Evolutionary conservation across 2,329 filamentous ascomycete species (phyloP).

Genomic region (Pestalotiopsis sp.): DNA sequence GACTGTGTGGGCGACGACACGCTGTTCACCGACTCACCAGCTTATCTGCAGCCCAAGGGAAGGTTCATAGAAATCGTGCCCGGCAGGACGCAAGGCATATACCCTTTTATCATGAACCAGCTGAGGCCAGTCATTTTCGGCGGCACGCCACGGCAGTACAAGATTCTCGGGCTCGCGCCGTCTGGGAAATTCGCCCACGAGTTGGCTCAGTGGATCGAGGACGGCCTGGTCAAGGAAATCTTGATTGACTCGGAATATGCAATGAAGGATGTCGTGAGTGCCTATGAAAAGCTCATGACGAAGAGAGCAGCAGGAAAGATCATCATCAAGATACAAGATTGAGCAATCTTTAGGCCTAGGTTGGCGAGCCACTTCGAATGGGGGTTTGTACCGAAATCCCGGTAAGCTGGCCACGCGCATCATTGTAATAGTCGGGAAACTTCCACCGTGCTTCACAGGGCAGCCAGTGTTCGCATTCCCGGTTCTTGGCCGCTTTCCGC

Average conservation of each 20-base stretch:
- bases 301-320: slow-evolving; percentile 35
- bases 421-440: too few relatives aligned
- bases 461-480: too few relatives aligned
- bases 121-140: slow-evolving; percentile 31
- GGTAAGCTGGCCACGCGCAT: background rate
- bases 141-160: slow-evolving; percentile 30
- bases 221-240: slow-evolving; percentile 27
- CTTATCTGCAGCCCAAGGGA: slow-evolving; percentile 11
- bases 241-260: slow-evolving; percentile 32
- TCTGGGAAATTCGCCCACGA: slow-evolving; percentile 26
- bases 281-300: slow-evolving; percentile 32
- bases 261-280: slow-evolving; percentile 31
- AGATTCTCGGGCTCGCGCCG: slow-evolving; percentile 30
- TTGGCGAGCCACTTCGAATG: too few relatives aligned
- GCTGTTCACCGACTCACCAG: slow-evolving; percentile 3
- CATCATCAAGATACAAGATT: slow-evolving; percentile 25
- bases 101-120: slow-evolving; percentile 32
- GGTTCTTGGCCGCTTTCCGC: too few relatives aligned
- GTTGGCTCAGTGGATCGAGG: slow-evolving; percentile 26
- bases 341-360: background rate
- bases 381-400: too few relatives aligned
- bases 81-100: slow-evolving; percentile 28
- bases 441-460: too few relatives aligned
- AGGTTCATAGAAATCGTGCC: slow-evolving; percentile 33
- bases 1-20: slow-evolving; percentile 13